Conservation (phyloP, 2,329 filamentous ascomycete species). For the Cercospora sp. region DNA sequence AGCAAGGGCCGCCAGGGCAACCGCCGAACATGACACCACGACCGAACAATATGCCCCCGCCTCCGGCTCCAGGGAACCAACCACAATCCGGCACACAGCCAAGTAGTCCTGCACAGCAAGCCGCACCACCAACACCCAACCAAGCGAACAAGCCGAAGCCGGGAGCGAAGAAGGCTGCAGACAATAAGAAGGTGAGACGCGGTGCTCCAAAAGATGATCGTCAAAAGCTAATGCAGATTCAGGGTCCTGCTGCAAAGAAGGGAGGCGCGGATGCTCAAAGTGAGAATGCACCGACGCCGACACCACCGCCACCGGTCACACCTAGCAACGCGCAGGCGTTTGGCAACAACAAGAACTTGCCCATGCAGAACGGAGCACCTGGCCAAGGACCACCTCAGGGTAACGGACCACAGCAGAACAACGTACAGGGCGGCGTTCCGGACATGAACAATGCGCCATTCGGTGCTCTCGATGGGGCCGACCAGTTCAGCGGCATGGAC, state of each 20-base stretch:
- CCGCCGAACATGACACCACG: conserved; percentile 67
- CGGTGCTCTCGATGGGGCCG: conserved; percentile 40
- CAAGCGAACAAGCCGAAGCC: conserved; percentile 71
- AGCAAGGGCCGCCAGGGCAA: conserved; percentile 50
- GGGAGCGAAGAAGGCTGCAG: conserved; percentile 66
- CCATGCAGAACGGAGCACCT: conserved; percentile 38
- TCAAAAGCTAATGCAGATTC: background rate
- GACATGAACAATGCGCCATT: conserved; percentile 44
- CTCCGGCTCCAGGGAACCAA: conserved; percentile 48
- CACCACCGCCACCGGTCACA: conserved; percentile 51
- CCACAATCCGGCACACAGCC: conserved; percentile 46
- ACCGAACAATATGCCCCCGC: conserved; percentile 61
- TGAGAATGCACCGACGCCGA: conserved; percentile 45
- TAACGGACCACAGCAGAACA: conserved; percentile 26
- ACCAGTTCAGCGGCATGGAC: conserved; percentile 43
- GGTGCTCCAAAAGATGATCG: background rate
- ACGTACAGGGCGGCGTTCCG: conserved; percentile 23
- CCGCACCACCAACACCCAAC: conserved; percentile 72
- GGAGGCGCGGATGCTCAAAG: conserved; percentile 43
- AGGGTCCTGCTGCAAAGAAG: conserved; percentile 39
- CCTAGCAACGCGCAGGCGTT: conserved; percentile 44
- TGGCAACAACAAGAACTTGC: conserved; percentile 40
- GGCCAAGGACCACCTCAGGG: conserved; percentile 38
- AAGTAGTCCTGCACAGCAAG: conserved; percentile 49
- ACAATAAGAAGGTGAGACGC: conserved; percentile 48